Percentiles rank a stretch among this genome's conserved stretches.
phyloP scores from a whole-genome alignment of 2,329 filamentous ascomycete species.

The Nemania sp. region DNA sequence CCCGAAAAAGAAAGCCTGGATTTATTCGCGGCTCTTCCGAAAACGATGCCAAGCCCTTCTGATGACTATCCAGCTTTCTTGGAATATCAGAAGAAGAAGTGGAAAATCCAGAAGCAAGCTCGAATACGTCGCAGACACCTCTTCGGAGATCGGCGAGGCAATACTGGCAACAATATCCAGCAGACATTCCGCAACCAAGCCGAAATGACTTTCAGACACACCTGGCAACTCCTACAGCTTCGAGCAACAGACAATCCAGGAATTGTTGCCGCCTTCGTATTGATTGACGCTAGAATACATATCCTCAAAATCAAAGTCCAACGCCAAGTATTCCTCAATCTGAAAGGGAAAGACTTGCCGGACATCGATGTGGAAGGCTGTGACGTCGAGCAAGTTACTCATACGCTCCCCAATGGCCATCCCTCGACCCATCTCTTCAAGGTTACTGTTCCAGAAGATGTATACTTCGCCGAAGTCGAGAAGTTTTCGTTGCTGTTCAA shows the following conservation, averaged over 20 bases:
- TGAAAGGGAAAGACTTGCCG: conserved; percentile 84
- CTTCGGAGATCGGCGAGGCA: conserved; percentile 81
- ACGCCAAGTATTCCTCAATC: conserved; percentile 85
- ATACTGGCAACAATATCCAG: conserved; percentile 66
- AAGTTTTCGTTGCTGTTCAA: conserved; percentile 85
- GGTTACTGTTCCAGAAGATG: conserved; percentile 83
- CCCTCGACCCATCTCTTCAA: conserved; percentile 93
- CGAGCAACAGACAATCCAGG: conserved; percentile 81
- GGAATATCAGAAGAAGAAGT: conserved; percentile 96
- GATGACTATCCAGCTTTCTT: conserved; percentile 88
- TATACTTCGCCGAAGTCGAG: conserved; percentile 81
- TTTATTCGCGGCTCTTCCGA: conserved; percentile 80
- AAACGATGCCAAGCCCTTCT: conserved; percentile 79
- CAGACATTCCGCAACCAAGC: conserved; percentile 87
- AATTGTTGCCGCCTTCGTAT: conserved; percentile 82
- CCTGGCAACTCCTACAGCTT: conserved; percentile 93
- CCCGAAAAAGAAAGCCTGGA: conserved; percentile 66
- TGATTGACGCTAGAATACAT: conserved; percentile 94
- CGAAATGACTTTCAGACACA: conserved; percentile 84
- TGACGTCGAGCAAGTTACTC: conserved; percentile 87
- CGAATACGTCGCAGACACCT: conserved; percentile 83
- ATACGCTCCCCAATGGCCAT: conserved; percentile 93
- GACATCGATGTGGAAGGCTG: conserved; percentile 86
- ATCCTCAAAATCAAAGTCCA: conserved; percentile 85
- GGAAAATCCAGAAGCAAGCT: conserved; percentile 95